phyloP scores from a whole-genome alignment of 2,329 filamentous ascomycete species.

The Hymenoscyphus fructigenus region DNA sequence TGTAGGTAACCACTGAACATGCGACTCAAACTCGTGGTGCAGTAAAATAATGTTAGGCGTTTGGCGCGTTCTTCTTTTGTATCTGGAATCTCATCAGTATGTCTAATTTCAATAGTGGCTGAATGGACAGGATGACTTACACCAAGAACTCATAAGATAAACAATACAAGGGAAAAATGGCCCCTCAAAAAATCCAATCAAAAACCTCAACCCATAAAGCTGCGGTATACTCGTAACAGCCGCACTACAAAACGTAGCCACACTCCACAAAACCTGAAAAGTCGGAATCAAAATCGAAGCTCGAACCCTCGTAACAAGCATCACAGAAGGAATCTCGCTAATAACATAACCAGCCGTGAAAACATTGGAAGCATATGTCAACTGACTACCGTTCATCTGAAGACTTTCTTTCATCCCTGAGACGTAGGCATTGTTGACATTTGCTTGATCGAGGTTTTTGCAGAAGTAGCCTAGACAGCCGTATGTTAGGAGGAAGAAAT shows the following conservation, averaged over 20 bases:
- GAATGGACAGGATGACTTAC: conserved; percentile 6
- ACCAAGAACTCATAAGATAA: conserved; percentile 48
- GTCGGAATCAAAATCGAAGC: conserved; percentile 30
- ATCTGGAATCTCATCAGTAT: conserved; percentile 23
- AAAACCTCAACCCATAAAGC: conserved; percentile 44
- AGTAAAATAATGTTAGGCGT: conserved; percentile 53
- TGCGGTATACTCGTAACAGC: conserved; percentile 37
- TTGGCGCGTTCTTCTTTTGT: conserved; percentile 49
- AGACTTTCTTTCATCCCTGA: conserved; percentile 49
- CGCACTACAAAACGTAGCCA: conserved; percentile 29
- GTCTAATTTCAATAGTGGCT: background rate
- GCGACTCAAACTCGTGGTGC: conserved; percentile 50
- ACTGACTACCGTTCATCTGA: conserved; percentile 47
- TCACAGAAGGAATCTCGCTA: conserved; percentile 31
- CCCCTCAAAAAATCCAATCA: conserved; percentile 41
- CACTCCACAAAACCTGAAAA: conserved; percentile 28
- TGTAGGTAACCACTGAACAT: conserved; percentile 47
- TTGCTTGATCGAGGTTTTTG: conserved; percentile 44
- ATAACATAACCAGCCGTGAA: conserved; percentile 47
- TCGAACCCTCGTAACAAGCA: conserved; percentile 24
- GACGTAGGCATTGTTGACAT: conserved; percentile 42
- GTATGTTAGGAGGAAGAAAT: conserved; percentile 47
- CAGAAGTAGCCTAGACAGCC: conserved; percentile 47
- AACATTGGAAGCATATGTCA: conserved; percentile 52
- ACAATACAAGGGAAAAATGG: conserved; percentile 33